Conservation (phyloP, 805 yeast species). For the Grigorovia jiainica region DNA sequence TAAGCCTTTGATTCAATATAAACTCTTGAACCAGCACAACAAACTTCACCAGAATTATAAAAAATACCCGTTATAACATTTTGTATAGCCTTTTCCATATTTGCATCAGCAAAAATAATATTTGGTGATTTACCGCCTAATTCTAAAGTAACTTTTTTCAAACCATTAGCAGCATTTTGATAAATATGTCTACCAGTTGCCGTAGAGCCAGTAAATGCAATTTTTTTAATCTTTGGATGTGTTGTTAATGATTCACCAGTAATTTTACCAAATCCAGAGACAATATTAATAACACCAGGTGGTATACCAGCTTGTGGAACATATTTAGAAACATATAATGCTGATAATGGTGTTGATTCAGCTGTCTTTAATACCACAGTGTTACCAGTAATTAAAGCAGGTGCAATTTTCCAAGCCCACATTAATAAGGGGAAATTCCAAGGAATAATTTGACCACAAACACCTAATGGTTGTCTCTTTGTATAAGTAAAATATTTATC, state of each 20-base stretch:
- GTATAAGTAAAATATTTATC: constrained; percentile 42
- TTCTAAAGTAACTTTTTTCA: constrained; percentile 37
- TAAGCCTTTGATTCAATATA: constrained; percentile 69
- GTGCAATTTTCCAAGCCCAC: constrained; percentile 39
- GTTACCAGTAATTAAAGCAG: constrained; percentile 45
- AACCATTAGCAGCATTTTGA: constrained; percentile 29
- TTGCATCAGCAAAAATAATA: constrained; percentile 35
- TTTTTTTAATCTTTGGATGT: constrained; percentile 35
- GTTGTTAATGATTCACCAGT: constrained; percentile 34
- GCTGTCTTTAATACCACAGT: constrained; percentile 36
- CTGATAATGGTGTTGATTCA: constrained; percentile 37
- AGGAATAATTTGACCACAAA: constrained; percentile 38
- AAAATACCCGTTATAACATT: constrained; percentile 53
- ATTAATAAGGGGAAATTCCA: constrained; percentile 41
- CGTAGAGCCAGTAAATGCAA: constrained; percentile 44
- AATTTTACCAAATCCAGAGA: constrained; percentile 33
- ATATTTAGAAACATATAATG: constrained; percentile 31
- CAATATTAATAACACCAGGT: constrained; percentile 36
- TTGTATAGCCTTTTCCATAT: constrained; percentile 33
- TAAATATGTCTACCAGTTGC: constrained; percentile 34
- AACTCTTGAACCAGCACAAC: constrained; percentile 86
- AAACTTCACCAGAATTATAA: constrained; percentile 86
- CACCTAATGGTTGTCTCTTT: constrained; percentile 41
- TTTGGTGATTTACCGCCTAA: constrained; percentile 42
- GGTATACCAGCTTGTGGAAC: constrained; percentile 35